Conservation (phyloP, 2,329 filamentous ascomycete species). For the Hypoxylon rubiginosum region DNA sequence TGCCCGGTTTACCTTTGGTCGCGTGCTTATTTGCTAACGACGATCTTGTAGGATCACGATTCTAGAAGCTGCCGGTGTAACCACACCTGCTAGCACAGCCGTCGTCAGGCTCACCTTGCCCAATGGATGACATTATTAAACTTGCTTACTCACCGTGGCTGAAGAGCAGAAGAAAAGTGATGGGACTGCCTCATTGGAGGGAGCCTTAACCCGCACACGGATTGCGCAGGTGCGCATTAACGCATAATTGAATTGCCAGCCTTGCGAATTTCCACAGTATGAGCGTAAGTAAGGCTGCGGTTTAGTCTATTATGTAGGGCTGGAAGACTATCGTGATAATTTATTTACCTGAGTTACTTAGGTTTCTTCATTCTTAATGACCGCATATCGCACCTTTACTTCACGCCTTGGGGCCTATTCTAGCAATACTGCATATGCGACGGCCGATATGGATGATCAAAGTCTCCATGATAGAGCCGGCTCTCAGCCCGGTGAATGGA, state of each 20-base stretch:
- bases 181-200: neutral
- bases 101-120: too few species aligned
- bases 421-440: conserved; percentile 1
- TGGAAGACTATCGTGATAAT: too few species aligned
- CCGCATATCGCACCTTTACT: neutral
- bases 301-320: neutral
- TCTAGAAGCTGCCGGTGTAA: too few species aligned
- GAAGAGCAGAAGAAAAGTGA: neutral
- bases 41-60: too few species aligned
- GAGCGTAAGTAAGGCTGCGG: neutral
- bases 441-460: conserved; percentile 9
- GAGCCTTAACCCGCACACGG: neutral
- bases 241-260: conserved; percentile 15
- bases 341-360: too few species aligned
- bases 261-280: conserved; percentile 6
- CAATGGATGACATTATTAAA: too few species aligned
- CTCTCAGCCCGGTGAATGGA: neutral
- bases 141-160: too few species aligned
- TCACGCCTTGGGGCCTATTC: neutral
- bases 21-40: too few species aligned
- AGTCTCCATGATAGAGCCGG: neutral
- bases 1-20: too few species aligned
- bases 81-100: too few species aligned
- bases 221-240: conserved; percentile 32
- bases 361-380: too few species aligned